Base-by-base conservation (phyloP, 768 basidiomycete species). In the Russula virescens region DNA sequence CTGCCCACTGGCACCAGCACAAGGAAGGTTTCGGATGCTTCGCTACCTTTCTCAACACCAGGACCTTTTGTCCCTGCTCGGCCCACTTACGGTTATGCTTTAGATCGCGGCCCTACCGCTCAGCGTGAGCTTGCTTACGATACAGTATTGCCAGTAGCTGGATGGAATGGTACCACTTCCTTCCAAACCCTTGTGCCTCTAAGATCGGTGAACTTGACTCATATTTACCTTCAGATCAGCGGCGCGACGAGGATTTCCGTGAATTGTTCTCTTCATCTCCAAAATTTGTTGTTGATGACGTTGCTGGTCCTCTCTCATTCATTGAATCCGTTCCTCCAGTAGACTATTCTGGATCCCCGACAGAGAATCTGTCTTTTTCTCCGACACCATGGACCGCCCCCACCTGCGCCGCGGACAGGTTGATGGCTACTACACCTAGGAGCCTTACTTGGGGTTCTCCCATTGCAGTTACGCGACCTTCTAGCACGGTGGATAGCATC, bases 331-430 rank as follows among this genome's bases (percentile, higher is more conserved):
- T 81, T 38, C 80, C 13, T 26, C n/a, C 31, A 14, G 10, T 28
- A 56, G 14, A 21, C 13, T 46, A 82, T 71, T 81, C 81, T 66
- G 80, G 83, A 68, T 81, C 80, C 2, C 81, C 81, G 2, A 74
- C 75, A 34, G 80, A 83, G 70, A 80, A 82, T 64, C 79, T 79
- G 42, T 72, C 74, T 42, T 43, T 43, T 40, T 76, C 78, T 25
- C 51, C 55, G 4, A 50, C 18, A 6, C 49, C 45, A 25, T 23
- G 21, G 25, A 31, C 21, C n/a, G 19, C 13, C 18, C 26, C 11
- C 51, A 18, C 14, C 23, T 31, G 19, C 47, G 16, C 28, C 14
- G 16, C 19, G 21, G 50, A 55, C 38, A 31, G 35, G n/a, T 25
- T 14, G 19, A 19, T 13, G 3, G 31, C 47, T 16, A 42, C 43